Evolutionary conservation across 1,284 basidiomycete genomes (phyloP), one percentile per base, ranked within the genome.

Genomic region (Trichosporon sp.): DNA sequence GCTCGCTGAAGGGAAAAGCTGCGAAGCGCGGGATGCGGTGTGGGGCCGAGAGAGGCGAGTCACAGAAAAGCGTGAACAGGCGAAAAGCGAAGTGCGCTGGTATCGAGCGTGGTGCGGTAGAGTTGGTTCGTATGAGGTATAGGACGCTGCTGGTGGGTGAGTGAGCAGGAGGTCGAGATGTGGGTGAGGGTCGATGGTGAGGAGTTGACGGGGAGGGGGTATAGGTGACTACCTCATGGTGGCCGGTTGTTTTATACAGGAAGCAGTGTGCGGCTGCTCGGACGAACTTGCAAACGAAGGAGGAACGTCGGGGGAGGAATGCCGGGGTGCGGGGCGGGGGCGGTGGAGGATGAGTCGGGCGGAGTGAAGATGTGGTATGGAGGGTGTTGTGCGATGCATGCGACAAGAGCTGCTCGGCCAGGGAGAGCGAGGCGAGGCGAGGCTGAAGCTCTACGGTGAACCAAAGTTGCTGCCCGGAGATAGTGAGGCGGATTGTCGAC

Each of bases 401-500:
- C 47, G 47, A 51, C 47, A 51, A 51, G 47, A n/a, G 44, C 44
- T 47, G 44, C 21, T 47, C 44, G 44, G 44, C 13, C 44, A 47
- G 44, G 44, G 44, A 11, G 35, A 3, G 13, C 35, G 35, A 9
- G 4, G 32, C 32, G 9, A 32, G 32, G 32, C 9, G 32, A 32
- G 38, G 38, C 15, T 15, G 18, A 18, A 12, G 29, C 25, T 12
- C 51, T 27, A 15, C 25, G 27, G 15, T 31, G 56, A 60, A 31
- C 56, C 56, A 60, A 56, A 31, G 27, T 31, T 60, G 56, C 56
- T 60, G 56, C 56, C 56, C 56, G 56, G 56, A 60, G 56, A 60
- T 60, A 60, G 56, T 60, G 56, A 60, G 56, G 56, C 56, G 56
- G 56, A 60, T 60, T 31, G 56, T 31, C 11, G 29, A 31, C 2